Conservation (phyloP, 495 filamentous ascomycete species). For the Hyaloscypha hepaticicola region DNA sequence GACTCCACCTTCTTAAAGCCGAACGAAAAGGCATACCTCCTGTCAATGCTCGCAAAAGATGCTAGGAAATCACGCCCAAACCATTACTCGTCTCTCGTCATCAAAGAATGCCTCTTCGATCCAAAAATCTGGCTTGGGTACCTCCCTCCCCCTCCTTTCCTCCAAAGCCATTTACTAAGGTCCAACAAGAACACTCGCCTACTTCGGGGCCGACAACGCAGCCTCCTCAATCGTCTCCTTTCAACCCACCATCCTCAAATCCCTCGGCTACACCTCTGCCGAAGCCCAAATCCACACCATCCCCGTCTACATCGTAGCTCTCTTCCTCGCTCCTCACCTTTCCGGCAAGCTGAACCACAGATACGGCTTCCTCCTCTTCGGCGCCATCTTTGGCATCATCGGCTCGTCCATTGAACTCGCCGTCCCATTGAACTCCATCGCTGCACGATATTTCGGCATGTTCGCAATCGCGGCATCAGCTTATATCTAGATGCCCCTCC, state of each 20-base stretch:
- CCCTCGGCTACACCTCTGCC: constrained; percentile 49
- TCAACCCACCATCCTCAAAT: constrained; percentile 52
- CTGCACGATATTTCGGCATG: constrained; percentile 33
- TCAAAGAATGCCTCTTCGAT: constrained; percentile 46
- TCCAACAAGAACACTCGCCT: constrained; percentile 38
- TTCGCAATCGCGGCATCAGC: constrained; percentile 31
- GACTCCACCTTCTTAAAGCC: constrained; percentile 46
- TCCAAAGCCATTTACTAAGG: constrained; percentile 8
- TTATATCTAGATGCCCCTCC: constrained; percentile 32
- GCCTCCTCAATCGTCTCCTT: constrained; percentile 52
- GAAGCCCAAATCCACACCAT: constrained; percentile 53
- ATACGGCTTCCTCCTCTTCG: constrained; percentile 45
- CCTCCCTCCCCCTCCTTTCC: background rate
- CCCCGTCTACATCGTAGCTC: constrained; percentile 45
- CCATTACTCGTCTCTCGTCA: constrained; percentile 44
- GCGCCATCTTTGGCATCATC: constrained; percentile 46
- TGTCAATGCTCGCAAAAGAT: constrained; percentile 44
- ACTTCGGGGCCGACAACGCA: constrained; percentile 51
- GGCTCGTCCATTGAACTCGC: constrained; percentile 46
- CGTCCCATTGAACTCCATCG: constrained; percentile 19
- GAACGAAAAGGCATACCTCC: constrained; percentile 45
- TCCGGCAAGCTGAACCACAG: constrained; percentile 41
- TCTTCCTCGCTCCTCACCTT: constrained; percentile 42
- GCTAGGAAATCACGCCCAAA: constrained; percentile 27
- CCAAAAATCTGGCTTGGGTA: constrained; percentile 54